Base-by-base conservation (phyloP, 192 early-diverging fungal species). In the Mortierella hygrophila region DNA sequence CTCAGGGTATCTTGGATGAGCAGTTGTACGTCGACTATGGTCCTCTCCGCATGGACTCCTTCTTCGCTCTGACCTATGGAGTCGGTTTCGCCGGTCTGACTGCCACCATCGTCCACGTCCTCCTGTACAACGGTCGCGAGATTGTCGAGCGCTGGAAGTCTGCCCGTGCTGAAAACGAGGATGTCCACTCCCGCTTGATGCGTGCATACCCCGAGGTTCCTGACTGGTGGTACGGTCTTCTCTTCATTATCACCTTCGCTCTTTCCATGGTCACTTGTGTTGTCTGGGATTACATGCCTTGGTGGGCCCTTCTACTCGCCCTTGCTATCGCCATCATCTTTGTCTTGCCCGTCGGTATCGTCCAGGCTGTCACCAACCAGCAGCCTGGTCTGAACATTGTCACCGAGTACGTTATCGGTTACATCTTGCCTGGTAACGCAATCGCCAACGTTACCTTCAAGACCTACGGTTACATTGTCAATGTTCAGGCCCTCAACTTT, bases 391-490 rank as follows among this genome's bases (percentile, higher is more conserved):
- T 97, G 29, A 97, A 97, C 88, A 93, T 97, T 47, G 89, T 98
- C 46, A 94, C 94, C 57, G 95, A 97, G 89, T 94, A 97, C 71
- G 90, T 98, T 72, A 94, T 93, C 65, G 97, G 97, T 70, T 94
- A 94, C 68, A 90, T 94, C 2, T 83, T 93, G 63, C 95, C 96
- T 4, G 96, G 96, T 49, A 87, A 97, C 68, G 91, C 95, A 16
- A 93, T 97, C 42, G 93, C 93, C 73, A 95, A 96, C 72, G 93
- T 96, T 44, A 92, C 93, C 6, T 97, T 97, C 91, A 97, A 97
- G 87, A 93, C 95, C 4, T 92, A 95, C 75, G 95, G 94, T 41
- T 93, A 92, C 82, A 97, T 93, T 72, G 90, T 92, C 41, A 91
- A 94, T 90, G 81, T 88, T 16, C 96, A 97, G 88, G 94, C 93